Conservation (phyloP, 192 early-diverging fungal genomes). For the Lobosporangium transversale region DNA sequence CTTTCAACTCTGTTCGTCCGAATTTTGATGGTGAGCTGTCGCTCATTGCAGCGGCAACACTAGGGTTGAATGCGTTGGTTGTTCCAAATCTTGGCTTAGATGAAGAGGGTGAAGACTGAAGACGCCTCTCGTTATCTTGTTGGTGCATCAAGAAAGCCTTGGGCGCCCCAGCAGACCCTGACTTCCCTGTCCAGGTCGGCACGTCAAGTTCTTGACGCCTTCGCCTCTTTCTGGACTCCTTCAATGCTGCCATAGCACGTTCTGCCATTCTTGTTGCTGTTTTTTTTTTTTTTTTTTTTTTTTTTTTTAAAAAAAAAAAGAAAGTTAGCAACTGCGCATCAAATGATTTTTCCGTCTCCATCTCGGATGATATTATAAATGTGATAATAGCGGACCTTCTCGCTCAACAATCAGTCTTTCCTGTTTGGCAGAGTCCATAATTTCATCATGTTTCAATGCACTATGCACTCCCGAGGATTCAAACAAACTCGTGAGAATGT, state of each 20-base stretch:
- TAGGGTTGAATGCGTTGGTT: conserved; percentile 39
- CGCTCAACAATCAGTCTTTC: conserved; percentile 75
- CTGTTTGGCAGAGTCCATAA: conserved; percentile 74
- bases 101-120: conserved; percentile 15
- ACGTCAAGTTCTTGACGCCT: conserved; percentile 70
- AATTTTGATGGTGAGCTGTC: background rate
- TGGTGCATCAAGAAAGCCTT: conserved; percentile 38
- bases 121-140: conserved; percentile 31
- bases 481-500: conserved; percentile 85
- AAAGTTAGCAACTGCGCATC: background rate
- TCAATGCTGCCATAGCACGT: conserved; percentile 80
- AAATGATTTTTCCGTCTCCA: background rate
- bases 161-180: conserved; percentile 66
- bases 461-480: conserved; percentile 87
- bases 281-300: no score
- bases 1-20: background rate
- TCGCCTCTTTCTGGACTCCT: conserved; percentile 72
- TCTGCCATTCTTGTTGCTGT: conserved; percentile 83
- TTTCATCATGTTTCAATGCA: conserved; percentile 91
- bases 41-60: conserved; percentile 5
- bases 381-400: conserved; percentile 59
- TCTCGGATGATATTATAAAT: background rate
- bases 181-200: conserved; percentile 94
- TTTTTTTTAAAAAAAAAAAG: background rate
- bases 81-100: conserved; percentile 48